Base-by-base conservation (phyloP, 1,139 yeast species). In the Ogataea hybrid region DNA sequence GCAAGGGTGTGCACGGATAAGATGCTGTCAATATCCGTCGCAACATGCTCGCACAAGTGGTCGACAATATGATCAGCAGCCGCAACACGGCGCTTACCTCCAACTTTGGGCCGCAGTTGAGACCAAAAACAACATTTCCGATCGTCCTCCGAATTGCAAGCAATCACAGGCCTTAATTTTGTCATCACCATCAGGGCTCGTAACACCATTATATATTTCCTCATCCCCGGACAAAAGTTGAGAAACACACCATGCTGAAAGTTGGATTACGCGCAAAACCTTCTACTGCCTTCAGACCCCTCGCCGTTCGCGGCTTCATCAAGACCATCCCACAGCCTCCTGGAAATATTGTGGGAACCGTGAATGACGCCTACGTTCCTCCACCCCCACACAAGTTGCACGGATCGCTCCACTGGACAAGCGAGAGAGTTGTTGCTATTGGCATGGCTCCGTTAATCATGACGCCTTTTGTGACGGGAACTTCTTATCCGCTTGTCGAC, bases 331-430 rank as follows among this genome's bases (percentile, higher is more conserved):
- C 85, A 44, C 90, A 83, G 62, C 89, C 90, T 29, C 86, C 92
- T 44, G 89, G 92, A 32, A 69, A 75, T 60, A 75, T 84, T 41
- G 78, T 79, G 29, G 94, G 90, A 21, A 77, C 84, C 6, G 87
- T 84, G 31, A 84, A 84, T 59, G 92, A 84, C 50, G 86, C 92
- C 17, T 80, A 75, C 55, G 69, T 71, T 6, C 73, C 78, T 7
- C 92, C 92, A 40, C 62, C 68, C 37, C 63, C 81, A 11, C 67
- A 71, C 51, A 77, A 70, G 54, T 50, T 63, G 20, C 81, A 82
- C 50, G 92, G 92, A 23, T 79, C 87, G 9, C 67, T 70, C 51
- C 92, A 84, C 66, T 84, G 94, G 94, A 75, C 81, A 37, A 67
- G 74, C 47, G 92, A 84, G 64, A 75, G 81, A 61, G 48, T 70